phyloP scores from a whole-genome alignment of 768 basidiomycete genomes.

The Naganishia antarctica region DNA sequence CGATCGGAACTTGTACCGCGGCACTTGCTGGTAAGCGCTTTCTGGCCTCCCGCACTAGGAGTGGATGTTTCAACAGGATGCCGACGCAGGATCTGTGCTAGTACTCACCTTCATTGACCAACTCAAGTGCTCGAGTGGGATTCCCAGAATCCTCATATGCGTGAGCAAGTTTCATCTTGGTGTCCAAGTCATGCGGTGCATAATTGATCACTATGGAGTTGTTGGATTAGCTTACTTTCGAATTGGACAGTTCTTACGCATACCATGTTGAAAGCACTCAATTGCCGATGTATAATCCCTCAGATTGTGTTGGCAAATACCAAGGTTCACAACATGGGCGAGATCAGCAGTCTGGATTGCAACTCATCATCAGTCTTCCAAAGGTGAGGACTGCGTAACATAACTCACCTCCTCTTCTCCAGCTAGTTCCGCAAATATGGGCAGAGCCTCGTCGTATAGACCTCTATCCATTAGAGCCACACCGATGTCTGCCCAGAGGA shows the following conservation, averaged over 20 bases:
- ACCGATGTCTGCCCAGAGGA: conserved; percentile 75
- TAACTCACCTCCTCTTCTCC: conserved; percentile 13
- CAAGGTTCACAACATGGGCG: conserved; percentile 57
- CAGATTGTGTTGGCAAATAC: conserved; percentile 71
- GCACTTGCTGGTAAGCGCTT: neutral
- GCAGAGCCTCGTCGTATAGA: conserved; percentile 67
- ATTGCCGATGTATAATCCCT: conserved; percentile 71
- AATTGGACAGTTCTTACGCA: conserved; percentile 30
- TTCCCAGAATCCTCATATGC: conserved; percentile 80
- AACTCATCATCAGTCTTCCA: neutral
- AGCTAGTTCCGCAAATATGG: conserved; percentile 6
- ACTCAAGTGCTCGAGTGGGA: conserved; percentile 71
- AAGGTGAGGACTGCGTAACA: conserved; percentile 58
- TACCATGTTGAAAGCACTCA: conserved; percentile 77
- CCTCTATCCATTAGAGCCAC: conserved; percentile 74
- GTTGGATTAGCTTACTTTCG: no score
- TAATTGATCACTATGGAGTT: conserved; percentile 66
- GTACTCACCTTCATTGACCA: conserved; percentile 71
- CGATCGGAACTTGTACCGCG: neutral
- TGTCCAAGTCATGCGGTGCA: conserved; percentile 71
- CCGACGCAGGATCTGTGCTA: neutral
- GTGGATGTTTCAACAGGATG: neutral
- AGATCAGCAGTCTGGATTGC: conserved; percentile 29
- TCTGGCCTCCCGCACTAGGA: conserved; percentile 20
- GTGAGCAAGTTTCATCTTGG: conserved; percentile 83